Conservation (phyloP, 139 green algal species). For the Auxenochlorella pyrenoidosa region DNA sequence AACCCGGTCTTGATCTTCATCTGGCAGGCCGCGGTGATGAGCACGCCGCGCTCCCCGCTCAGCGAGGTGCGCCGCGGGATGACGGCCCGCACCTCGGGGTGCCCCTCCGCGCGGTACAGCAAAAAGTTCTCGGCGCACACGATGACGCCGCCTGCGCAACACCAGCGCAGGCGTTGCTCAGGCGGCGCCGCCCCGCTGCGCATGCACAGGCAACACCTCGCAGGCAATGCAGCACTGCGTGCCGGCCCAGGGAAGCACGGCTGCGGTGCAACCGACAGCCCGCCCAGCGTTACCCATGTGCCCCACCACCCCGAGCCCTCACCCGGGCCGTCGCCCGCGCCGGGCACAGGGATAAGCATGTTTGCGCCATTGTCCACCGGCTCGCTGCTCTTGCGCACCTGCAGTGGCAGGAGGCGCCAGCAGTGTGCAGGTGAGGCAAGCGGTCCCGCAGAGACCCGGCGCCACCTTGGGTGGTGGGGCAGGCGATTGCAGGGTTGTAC, state of each 20-base stretch:
- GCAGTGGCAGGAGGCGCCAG: neutral
- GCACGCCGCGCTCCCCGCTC: constrained; percentile 83
- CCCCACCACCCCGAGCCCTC: neutral
- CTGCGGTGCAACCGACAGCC: too few species aligned
- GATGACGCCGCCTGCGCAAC: constrained; percentile 86
- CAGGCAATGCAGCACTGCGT: too few species aligned
- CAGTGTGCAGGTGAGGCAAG: too few species aligned
- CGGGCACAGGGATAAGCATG: constrained; percentile 95
- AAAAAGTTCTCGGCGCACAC: constrained; percentile 99
- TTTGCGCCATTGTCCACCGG: constrained; percentile 97
- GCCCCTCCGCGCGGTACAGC: constrained; percentile 83
- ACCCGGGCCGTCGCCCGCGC: constrained; percentile 80
- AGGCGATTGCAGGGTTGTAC: too few species aligned
- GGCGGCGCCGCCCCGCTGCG: too few species aligned
- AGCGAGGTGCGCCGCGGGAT: constrained; percentile 91
- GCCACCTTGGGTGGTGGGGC: too few species aligned
- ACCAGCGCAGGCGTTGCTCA: neutral
- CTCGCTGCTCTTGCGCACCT: constrained; percentile 84
- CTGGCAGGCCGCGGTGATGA: constrained; percentile 86
- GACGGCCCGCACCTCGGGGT: constrained; percentile 82
- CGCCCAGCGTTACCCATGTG: too few species aligned
- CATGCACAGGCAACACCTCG: too few species aligned
- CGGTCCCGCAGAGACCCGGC: too few species aligned
- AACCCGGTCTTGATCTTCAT: constrained; percentile 92
- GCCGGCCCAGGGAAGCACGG: too few species aligned